Conservation (phyloP, 2,329 filamentous ascomycete genomes). For the Phialophora macrospora region DNA sequence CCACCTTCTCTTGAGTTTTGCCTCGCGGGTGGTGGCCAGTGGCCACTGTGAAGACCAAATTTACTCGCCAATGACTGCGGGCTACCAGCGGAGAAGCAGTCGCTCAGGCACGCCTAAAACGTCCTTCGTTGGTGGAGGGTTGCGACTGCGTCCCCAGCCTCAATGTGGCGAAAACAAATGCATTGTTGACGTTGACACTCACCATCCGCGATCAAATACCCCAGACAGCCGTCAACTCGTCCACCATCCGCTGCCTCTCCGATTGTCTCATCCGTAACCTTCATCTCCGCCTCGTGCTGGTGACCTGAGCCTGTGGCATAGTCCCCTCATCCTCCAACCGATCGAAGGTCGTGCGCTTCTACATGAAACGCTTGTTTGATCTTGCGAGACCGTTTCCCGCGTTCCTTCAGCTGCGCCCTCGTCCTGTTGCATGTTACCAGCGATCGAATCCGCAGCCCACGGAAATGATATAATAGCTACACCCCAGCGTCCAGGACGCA, state of each 20-base stretch:
- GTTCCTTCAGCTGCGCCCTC: constrained; percentile 10
- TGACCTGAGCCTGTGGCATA: not conserved
- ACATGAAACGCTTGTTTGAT: constrained; percentile 13
- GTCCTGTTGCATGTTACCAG: not conserved
- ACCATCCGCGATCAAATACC: not conserved
- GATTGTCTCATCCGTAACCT: not conserved
- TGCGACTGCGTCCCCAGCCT: constrained; percentile 3
- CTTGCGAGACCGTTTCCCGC: constrained; percentile 15
- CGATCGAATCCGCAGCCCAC: constrained; percentile 4
- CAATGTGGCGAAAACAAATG: constrained; percentile 4
- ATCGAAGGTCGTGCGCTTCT: not conserved
- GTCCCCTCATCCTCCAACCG: constrained; percentile 4
- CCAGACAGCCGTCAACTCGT: constrained; percentile 9
- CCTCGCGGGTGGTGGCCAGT: not conserved
- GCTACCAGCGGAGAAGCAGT: constrained; percentile 1
- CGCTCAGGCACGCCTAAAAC: not conserved
- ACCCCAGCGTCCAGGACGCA: not conserved
- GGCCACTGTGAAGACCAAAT: constrained; percentile 16
- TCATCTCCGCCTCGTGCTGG: not conserved
- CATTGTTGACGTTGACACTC: constrained; percentile 22
- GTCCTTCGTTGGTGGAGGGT: not conserved
- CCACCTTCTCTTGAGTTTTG: constrained; percentile 7
- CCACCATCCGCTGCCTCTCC: constrained; percentile 2
- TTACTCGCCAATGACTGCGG: constrained; percentile 16
- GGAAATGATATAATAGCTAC: constrained; percentile 21